These are phyloP conservation scores for Russula vinacea DNA, from an alignment of 768 basidiomycete genomes.

Conservation along the genomic window DNA sequence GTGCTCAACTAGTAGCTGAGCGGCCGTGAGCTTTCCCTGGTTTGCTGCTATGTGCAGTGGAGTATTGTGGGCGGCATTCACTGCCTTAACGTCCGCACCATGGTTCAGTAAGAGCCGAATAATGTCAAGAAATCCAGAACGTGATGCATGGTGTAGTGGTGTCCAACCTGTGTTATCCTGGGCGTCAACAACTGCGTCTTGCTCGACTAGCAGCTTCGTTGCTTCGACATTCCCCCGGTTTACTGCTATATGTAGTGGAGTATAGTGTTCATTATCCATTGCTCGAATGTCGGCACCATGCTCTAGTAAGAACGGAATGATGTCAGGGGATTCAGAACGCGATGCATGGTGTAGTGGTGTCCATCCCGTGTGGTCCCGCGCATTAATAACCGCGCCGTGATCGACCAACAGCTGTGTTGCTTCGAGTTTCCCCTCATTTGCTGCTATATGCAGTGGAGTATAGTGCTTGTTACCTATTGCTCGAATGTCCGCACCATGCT, in stretches of 20 bases:
- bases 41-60: not conserved
- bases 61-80: not conserved
- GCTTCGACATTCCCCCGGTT: not conserved
- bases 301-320: not conserved
- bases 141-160: not conserved
- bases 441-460: not conserved
- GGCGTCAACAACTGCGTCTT: not conserved
- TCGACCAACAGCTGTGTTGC: not conserved
- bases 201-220: not conserved
- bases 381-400: not conserved
- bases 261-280: not conserved
- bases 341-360: no score
- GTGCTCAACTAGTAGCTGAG: not conserved
- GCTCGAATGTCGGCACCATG: not conserved
- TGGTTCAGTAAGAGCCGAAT: not conserved
- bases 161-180: not conserved
- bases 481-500: not conserved
- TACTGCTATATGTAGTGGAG: not conserved
- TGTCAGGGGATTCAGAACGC: no score
- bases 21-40: not conserved
- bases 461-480: not conserved
- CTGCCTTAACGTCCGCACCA: not conserved
- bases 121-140: not conserved
- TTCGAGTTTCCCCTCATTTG: not conserved
- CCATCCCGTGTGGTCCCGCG: no score